Evolutionary conservation across 345 rosid genomes (phyloP).

Genomic region (Syzygium oleosum): DNA sequence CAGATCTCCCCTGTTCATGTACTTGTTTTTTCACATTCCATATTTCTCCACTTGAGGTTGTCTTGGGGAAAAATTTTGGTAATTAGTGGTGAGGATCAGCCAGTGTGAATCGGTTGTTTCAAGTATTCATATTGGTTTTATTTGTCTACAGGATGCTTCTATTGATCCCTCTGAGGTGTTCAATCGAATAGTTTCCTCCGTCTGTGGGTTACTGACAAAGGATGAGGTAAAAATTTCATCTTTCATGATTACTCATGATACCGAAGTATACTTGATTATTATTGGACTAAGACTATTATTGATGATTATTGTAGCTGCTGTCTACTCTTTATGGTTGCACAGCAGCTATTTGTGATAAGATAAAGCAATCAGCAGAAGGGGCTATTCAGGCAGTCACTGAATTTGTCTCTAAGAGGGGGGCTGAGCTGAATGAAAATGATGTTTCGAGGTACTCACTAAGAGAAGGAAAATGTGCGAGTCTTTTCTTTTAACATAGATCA

Average conservation of each 20-base stretch:
- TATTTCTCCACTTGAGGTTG: not conserved
- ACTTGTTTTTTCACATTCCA: not conserved
- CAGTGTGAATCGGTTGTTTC: constrained; percentile 38
- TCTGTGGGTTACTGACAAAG: constrained; percentile 57
- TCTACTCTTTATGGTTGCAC: constrained; percentile 66
- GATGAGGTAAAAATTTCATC: constrained; percentile 50
- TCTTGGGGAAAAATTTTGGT: not conserved
- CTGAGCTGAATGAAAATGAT: constrained; percentile 65
- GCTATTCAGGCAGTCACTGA: constrained; percentile 89
- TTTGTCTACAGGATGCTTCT: constrained; percentile 77
- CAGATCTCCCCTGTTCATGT: not conserved
- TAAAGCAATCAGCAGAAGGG: constrained; percentile 93
- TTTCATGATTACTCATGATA: constrained; percentile 8
- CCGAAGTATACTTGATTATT: not conserved
- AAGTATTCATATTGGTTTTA: not conserved
- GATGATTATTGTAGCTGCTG: constrained; percentile 62
- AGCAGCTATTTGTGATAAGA: constrained; percentile 75
- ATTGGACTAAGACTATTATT: constrained; percentile 9
- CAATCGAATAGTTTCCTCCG: constrained; percentile 81
- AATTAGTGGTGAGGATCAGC: not conserved
- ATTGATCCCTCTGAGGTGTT: constrained; percentile 98
- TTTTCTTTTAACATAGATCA: not conserved
- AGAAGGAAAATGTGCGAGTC: not conserved
- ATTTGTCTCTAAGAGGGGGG: constrained; percentile 73
- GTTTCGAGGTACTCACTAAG: constrained; percentile 49